phyloP scores from a whole-genome alignment of 495 filamentous ascomycete genomes.

The Aspergillus bertholletiae region DNA sequence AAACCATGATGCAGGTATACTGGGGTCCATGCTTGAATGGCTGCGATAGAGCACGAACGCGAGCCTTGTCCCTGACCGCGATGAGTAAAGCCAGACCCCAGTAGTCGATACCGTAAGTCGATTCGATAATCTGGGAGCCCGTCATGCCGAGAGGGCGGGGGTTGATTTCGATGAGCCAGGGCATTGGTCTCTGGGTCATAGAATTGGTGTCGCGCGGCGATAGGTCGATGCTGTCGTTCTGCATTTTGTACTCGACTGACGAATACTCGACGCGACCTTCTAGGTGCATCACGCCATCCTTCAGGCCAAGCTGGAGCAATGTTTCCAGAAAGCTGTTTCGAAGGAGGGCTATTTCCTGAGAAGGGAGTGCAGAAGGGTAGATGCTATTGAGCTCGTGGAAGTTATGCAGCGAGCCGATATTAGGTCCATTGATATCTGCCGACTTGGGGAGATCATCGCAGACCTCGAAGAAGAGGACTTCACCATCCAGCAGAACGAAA shows the following conservation, averaged over 20 bases:
- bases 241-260: constrained; percentile 16
- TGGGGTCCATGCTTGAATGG: no score
- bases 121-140: constrained; percentile 17
- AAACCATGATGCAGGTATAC: no score
- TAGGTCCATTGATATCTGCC: constrained; percentile 26
- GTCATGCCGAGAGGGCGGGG: constrained; percentile 2
- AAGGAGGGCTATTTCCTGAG: neutral
- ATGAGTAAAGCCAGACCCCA: constrained; percentile 29
- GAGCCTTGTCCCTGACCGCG: constrained; percentile 4
- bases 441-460: constrained; percentile 49
- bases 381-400: constrained; percentile 1
- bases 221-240: constrained; percentile 5
- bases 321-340: neutral
- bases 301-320: constrained; percentile 21
- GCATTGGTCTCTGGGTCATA: neutral
- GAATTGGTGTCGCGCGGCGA: neutral
- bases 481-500: constrained; percentile 44
- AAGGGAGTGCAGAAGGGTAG: neutral
- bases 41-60: neutral
- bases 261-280: constrained; percentile 35
- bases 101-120: constrained; percentile 42
- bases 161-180: constrained; percentile 10
- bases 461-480: constrained; percentile 48
- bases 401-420: neutral
- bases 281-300: constrained; percentile 31